Evolutionary conservation across 2,329 filamentous ascomycete species (phyloP).

Genomic region (Didymella glomerata): DNA sequence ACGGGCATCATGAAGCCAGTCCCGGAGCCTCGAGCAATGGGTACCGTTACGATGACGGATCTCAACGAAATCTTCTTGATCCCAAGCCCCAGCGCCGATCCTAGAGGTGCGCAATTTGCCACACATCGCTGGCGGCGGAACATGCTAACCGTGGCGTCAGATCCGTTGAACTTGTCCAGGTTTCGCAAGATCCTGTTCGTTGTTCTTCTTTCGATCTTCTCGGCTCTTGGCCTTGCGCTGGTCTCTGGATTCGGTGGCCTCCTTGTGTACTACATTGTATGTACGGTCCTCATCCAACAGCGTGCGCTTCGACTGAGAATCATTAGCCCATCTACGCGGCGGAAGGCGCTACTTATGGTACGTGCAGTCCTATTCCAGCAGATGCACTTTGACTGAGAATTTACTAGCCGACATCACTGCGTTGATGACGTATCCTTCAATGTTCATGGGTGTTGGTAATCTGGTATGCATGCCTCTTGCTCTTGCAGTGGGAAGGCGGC

Average conservation of each 20-base stretch:
- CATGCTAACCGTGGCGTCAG: not conserved
- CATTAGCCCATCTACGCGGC: not conserved
- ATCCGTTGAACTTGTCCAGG: not conserved
- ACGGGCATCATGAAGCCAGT: constrained; percentile 17
- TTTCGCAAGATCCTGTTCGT: not conserved
- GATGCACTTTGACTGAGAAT: not conserved
- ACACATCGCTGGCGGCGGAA: not conserved
- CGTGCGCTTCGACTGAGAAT: too few relatives aligned
- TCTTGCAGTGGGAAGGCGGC: not conserved
- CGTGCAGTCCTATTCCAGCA: not conserved
- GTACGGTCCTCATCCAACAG: too few relatives aligned
- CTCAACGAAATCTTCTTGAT: constrained; percentile 36
- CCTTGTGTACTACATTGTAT: not conserved
- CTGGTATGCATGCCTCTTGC: not conserved
- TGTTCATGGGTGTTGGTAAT: not conserved
- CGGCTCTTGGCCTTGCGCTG: not conserved
- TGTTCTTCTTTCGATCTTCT: not conserved
- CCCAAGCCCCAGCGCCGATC: constrained; percentile 28
- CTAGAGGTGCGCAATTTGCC: not conserved
- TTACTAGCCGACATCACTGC: not conserved
- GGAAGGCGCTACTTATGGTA: not conserved
- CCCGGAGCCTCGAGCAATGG: constrained; percentile 30
- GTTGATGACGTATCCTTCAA: not conserved
- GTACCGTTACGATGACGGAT: constrained; percentile 43
- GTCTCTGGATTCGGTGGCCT: not conserved